Evolutionary conservation across 768 basidiomycete species (phyloP), one percentile per base, ranked within the genome.

Genomic region (Lentinula aciculospora): DNA sequence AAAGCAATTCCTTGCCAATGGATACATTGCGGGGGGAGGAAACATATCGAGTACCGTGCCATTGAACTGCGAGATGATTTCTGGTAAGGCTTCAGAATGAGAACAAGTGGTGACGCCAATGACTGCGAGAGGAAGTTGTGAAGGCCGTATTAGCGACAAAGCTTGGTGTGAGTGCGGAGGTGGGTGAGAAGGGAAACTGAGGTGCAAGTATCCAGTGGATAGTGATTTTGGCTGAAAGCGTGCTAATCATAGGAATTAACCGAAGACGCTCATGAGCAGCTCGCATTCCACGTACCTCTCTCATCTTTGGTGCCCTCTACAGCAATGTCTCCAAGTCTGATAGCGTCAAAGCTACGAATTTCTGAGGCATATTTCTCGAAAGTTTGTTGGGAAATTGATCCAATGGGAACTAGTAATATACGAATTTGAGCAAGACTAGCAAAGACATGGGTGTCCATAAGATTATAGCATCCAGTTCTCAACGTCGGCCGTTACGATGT

Each of bases 331-430:
- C 83, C 84, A 29, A 96, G 79, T 51, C 86, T 81, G 61, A 97
- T 80, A 53, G 79, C 75, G 53, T 88, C 84, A 62, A 94, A 86
- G 21, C 79, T 79, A 49, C 84, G 79, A 57, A 98, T 83, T 63
- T 94, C 84, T 31, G 78, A 71, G 4, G 86, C 82, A 77, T 88
- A 92, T 61, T 77, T 79, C 50, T 92, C 84, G 67, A 90, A 97
- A 2, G 80, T 74, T n/a, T 80, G 62, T 40, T 78, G 77, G 1
- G 82, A 74, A 61, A 97, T 89, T 6, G 81, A 71, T 36, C 93
- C 92, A 10, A 98, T 85, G 15, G 96, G 95, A 15, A 97, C 71
- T 59, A 98, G 81, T 19, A 98, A 81, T 48, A 98, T 81, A 58
- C 82, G 85, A 57, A 98, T 77, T 68, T 92, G 90, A 19, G 92